Evolutionary conservation across 352 stramenopile species (phyloP).

Genomic region (Thraustochytrium striatum): DNA sequence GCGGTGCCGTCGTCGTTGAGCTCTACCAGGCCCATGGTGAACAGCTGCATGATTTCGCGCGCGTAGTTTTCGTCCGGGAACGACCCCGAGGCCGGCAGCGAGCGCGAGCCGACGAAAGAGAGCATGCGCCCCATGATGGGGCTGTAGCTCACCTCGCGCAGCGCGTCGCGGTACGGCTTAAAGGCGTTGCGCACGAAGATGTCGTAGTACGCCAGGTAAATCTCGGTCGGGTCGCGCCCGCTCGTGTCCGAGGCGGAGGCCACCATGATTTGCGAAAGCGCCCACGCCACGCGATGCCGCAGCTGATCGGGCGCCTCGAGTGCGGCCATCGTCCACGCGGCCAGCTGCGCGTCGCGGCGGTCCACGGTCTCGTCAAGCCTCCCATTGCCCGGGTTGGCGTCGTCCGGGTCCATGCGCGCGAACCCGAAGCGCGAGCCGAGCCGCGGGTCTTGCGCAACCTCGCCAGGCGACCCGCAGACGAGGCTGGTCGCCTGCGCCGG

Average conservation of each 20-base stretch:
- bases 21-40: constrained; percentile 59
- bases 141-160: constrained; percentile 62
- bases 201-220: constrained; percentile 63
- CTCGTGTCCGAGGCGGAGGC: constrained; percentile 5
- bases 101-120: constrained; percentile 59
- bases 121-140: constrained; percentile 65
- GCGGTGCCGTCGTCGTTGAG: constrained; percentile 60
- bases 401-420: neutral
- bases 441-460: constrained; percentile 42
- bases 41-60: constrained; percentile 64
- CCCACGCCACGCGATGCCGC: constrained; percentile 65
- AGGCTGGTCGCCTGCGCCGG: no score
- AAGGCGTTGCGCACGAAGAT: constrained; percentile 66
- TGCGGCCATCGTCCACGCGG: neutral
- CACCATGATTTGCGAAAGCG: constrained; percentile 61
- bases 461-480: constrained; percentile 49
- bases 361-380: neutral
- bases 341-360: neutral
- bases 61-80: constrained; percentile 63
- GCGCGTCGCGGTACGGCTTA: constrained; percentile 63
- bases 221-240: constrained; percentile 54
- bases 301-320: constrained; percentile 61
- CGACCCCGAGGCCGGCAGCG: constrained; percentile 53
- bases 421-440: neutral
- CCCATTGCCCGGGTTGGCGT: neutral